A percentile compares a stretch with the other conserved stretches of the same genome.
Evolutionary conservation across 2,329 filamentous ascomycete species (phyloP).

Genomic region (Alternaria angustiovoidea): DNA sequence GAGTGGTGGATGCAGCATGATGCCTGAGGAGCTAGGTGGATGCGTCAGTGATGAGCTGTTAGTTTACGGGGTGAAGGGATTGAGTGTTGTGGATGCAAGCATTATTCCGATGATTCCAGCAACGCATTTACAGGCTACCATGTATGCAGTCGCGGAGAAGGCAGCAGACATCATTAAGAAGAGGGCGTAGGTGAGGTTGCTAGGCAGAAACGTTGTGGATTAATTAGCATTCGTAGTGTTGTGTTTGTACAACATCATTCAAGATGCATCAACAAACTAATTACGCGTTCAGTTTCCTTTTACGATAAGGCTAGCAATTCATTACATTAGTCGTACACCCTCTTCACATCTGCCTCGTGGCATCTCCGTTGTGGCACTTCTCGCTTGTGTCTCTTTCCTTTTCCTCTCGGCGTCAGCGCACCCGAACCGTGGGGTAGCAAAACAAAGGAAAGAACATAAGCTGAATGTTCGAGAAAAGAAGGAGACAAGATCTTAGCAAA

Average conservation of each 20-base stretch:
- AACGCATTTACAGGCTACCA: constrained; percentile 32
- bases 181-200: not conserved
- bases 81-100: constrained; percentile 39
- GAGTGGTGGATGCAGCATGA: constrained; percentile 28
- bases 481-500: not conserved
- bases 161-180: constrained; percentile 8
- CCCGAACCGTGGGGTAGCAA: not conserved
- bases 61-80: constrained; percentile 28
- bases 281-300: not conserved
- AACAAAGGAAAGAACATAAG: not conserved
- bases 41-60: constrained; percentile 21
- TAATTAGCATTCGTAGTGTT: not conserved
- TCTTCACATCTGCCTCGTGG: not conserved
- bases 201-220: not conserved
- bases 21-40: constrained; percentile 30
- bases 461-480: not conserved
- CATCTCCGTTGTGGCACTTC: not conserved
- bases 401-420: not conserved
- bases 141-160: constrained; percentile 12
- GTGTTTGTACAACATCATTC: not conserved
- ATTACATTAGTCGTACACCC: not conserved
- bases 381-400: not conserved
- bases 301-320: not conserved
- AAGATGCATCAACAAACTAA: not conserved
- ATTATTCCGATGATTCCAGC: constrained; percentile 28